phyloP scores from a whole-genome alignment of 495 filamentous ascomycete species.

The Thozetella sp. region DNA sequence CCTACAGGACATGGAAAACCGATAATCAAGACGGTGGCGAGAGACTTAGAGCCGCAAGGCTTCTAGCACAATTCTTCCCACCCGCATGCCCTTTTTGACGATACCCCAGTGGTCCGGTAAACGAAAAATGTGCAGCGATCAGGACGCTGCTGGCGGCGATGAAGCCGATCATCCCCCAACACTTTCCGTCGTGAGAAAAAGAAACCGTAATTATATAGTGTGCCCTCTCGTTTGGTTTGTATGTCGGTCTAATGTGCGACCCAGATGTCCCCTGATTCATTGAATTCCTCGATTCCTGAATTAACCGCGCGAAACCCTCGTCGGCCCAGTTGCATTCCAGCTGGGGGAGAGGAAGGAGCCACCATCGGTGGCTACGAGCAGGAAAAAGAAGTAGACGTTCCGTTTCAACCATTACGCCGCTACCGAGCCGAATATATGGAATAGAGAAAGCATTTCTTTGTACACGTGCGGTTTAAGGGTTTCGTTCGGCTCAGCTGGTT shows the following conservation, averaged over 20 bases:
- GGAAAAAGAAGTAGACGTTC: background rate
- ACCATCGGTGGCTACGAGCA: too few species aligned
- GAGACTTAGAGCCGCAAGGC: too few species aligned
- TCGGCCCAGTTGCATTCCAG: background rate
- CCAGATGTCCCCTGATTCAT: background rate
- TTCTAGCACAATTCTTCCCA: too few species aligned
- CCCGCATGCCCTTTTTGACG: too few species aligned
- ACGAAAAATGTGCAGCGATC: too few species aligned
- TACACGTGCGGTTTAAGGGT: background rate
- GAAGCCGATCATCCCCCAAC: background rate
- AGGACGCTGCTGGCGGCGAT: too few species aligned
- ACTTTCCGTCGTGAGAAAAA: background rate
- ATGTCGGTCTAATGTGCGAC: background rate
- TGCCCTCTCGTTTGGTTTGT: background rate
- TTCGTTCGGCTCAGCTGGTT: conserved; percentile 4
- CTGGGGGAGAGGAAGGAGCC: too few species aligned
- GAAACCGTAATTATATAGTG: background rate
- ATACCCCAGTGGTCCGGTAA: too few species aligned
- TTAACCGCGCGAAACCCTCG: background rate
- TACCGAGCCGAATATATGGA: background rate
- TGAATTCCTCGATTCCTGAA: background rate
- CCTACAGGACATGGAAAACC: background rate
- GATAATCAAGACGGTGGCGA: background rate
- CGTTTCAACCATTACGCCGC: background rate
- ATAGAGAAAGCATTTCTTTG: background rate